phyloP scores from a whole-genome alignment of 352 stramenopile species.

The Phytopythium chamaehyphon region DNA sequence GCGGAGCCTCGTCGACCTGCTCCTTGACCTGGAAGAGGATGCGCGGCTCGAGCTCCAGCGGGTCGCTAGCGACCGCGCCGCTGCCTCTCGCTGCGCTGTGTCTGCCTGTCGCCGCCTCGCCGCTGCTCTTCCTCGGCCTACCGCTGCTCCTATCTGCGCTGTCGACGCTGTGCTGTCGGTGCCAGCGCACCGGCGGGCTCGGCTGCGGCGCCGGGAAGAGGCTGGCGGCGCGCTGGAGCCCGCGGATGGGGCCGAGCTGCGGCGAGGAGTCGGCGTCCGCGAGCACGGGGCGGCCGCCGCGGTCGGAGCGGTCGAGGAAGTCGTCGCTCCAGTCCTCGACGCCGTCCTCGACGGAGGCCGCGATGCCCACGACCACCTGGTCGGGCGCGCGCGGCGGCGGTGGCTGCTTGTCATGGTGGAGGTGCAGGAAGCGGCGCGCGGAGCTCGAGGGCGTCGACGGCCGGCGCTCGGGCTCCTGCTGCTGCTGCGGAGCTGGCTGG shows the following conservation, averaged over 20 bases:
- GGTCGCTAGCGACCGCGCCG: slow-evolving; percentile 13
- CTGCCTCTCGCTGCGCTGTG: slow-evolving; percentile 17
- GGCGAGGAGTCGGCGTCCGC: slow-evolving; percentile 4
- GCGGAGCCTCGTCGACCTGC: slow-evolving; percentile 1
- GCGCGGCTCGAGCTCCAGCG: slow-evolving; percentile 14
- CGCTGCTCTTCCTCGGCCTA: slow-evolving; percentile 10
- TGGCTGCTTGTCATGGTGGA: slow-evolving; percentile 1
- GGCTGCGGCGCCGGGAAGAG: slow-evolving; percentile 9
- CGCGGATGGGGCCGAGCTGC: slow-evolving; percentile 13
- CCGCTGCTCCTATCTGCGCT: slow-evolving; percentile 30
- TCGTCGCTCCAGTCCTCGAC: slow-evolving; percentile 80
- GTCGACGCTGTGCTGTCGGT: slow-evolving; percentile 35
- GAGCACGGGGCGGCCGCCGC: background rate
- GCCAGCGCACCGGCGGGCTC: slow-evolving; percentile 20
- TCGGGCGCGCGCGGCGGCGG: slow-evolving; percentile 12
- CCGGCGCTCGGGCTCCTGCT: slow-evolving; percentile 3
- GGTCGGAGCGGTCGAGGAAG: slow-evolving; percentile 24
- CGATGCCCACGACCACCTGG: slow-evolving; percentile 72
- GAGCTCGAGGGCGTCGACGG: slow-evolving; percentile 1
- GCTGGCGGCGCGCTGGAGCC: slow-evolving; percentile 23
- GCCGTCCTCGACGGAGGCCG: slow-evolving; percentile 57
- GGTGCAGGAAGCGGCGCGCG: slow-evolving; percentile 2
- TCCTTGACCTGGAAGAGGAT: slow-evolving; percentile 12
- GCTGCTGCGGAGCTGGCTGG: slow-evolving; percentile 2
- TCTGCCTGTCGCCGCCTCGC: slow-evolving; percentile 5